Evolutionary conservation across 768 basidiomycete species (phyloP), one percentile per base, ranked within the genome.

Genomic region (Mycena indigotica): DNA sequence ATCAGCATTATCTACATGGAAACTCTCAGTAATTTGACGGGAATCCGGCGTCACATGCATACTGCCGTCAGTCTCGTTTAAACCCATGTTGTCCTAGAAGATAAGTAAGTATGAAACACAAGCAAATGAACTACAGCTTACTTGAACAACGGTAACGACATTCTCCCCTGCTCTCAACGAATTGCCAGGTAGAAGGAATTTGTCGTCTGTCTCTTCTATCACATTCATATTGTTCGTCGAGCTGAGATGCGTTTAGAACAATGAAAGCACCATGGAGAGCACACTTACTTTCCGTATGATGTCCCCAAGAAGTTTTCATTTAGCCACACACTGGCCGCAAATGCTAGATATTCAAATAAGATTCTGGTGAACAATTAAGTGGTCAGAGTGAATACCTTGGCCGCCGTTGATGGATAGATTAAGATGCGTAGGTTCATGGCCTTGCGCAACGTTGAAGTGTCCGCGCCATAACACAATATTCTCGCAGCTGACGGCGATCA

Each of bases 341-440:
- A 93, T 4, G 87, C 90, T 87, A n/a, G n/a, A n/a, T n/a, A n/a
- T 35, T 29, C 65, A 32, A 55, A 30, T 25, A 55, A 38, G 38
- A 10, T 2, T 28, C 35, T 10, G 6, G 23, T 30, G 3, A 56
- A 56, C 6, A 38, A 29, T 53, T 10, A 50, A 28, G 3, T 38
- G 26, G 24, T 28, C 35, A 44, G 15, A n/a, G 30, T 51, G 28
- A 6, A 41, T 50, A 45, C 88, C 89, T 79, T 83, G 80, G 12
- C 91, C 89, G 6, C 91, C 92, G 60, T 92, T 91, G 66, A 94
- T 87, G 1, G 86, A 87, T 13, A 93, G 72, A 59, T 89, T 89
- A 25, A 87, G 83, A 28, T 79, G 86, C 66, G 79, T 83, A 66
- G 86, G 86, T 13, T 85, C 84, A 0, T 81, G 85, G 1, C 82